These are phyloP conservation scores for Populus euphratica DNA, from an alignment of 345 rosid genomes.

Conservation along the genomic window DNA sequence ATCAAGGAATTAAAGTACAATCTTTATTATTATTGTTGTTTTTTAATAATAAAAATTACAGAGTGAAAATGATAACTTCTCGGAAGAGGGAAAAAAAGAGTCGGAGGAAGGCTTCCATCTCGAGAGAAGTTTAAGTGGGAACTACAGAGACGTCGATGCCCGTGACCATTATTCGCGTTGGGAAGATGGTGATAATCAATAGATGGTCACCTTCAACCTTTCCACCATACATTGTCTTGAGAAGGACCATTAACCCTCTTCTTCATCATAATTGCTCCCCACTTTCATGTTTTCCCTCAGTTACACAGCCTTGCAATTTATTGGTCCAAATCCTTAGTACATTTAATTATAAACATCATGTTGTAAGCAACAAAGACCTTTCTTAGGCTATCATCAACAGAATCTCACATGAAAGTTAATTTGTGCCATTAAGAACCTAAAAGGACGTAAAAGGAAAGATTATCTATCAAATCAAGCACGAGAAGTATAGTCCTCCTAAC, in stretches of 20 bases:
- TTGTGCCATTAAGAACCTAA: background rate
- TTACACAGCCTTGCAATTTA: background rate
- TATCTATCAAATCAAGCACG: slow-evolving; percentile 16
- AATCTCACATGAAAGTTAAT: slow-evolving; percentile 16
- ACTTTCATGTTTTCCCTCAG: slow-evolving; percentile 4
- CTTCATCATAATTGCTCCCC: slow-evolving; percentile 18
- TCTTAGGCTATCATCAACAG: slow-evolving; percentile 21
- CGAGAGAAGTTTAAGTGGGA: slow-evolving; percentile 15
- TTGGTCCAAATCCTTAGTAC: slow-evolving; percentile 9
- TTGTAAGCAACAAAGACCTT: background rate
- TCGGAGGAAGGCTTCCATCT: background rate
- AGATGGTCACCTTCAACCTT: slow-evolving; percentile 24
- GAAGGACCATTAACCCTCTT: slow-evolving; percentile 27
- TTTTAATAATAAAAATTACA: no score
- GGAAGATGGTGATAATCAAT: slow-evolving; percentile 1
- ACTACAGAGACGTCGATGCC: slow-evolving; percentile 15
- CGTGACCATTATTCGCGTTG: background rate
- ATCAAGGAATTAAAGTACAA: background rate
- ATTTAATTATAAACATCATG: slow-evolving; percentile 2
- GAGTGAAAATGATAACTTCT: background rate
- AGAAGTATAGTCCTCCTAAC: background rate
- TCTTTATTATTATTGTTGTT: no score
- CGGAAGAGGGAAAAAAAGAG: background rate
- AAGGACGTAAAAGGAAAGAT: background rate
- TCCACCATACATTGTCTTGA: slow-evolving; percentile 6